A percentile compares a stretch with the other conserved stretches of the same genome.
Conservation (phyloP, 495 filamentous ascomycete species). For the Aspergillus homomorphus region DNA sequence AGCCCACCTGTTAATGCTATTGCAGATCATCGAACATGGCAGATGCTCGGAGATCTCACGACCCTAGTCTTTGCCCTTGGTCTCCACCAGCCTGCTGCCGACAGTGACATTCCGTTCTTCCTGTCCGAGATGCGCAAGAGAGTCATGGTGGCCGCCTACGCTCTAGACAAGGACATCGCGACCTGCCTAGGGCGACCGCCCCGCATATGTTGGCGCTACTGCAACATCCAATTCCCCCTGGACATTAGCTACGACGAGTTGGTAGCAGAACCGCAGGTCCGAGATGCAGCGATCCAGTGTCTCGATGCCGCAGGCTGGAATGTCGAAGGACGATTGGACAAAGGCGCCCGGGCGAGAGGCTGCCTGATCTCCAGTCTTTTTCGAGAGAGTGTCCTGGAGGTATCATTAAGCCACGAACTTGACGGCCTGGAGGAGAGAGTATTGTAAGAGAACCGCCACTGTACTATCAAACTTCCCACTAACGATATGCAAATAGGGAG, state of each 20-base stretch:
- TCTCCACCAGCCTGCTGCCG: conserved; percentile 45
- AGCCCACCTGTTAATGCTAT: too few species aligned
- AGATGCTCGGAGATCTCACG: conserved; percentile 26
- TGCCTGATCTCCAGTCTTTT: conserved; percentile 41
- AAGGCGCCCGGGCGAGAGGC: conserved; percentile 37
- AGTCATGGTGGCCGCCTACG: conserved; percentile 45
- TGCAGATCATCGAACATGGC: conserved; percentile 28
- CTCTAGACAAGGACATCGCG: conserved; percentile 44
- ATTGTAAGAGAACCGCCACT: conserved; percentile 14
- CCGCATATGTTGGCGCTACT: conserved; percentile 46
- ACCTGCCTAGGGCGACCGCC: conserved; percentile 54
- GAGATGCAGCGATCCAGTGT: conserved; percentile 31
- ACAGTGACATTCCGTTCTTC: conserved; percentile 38
- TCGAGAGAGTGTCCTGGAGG: conserved; percentile 53
- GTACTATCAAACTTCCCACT: background rate
- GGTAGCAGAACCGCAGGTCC: conserved; percentile 35
- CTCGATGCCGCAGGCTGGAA: conserved; percentile 53
- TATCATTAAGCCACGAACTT: conserved; percentile 41
- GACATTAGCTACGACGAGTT: conserved; percentile 50
- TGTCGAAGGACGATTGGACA: conserved; percentile 28
- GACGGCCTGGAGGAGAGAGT: conserved; percentile 23
- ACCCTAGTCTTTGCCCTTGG: conserved; percentile 46
- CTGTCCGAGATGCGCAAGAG: conserved; percentile 44
- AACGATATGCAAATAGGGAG: conserved; percentile 8
- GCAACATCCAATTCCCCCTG: conserved; percentile 48